Evolutionary conservation across 2,329 filamentous ascomycete genomes (phyloP), one percentile per base, ranked within the genome.

Genomic region (Xylariaceae sp.): DNA sequence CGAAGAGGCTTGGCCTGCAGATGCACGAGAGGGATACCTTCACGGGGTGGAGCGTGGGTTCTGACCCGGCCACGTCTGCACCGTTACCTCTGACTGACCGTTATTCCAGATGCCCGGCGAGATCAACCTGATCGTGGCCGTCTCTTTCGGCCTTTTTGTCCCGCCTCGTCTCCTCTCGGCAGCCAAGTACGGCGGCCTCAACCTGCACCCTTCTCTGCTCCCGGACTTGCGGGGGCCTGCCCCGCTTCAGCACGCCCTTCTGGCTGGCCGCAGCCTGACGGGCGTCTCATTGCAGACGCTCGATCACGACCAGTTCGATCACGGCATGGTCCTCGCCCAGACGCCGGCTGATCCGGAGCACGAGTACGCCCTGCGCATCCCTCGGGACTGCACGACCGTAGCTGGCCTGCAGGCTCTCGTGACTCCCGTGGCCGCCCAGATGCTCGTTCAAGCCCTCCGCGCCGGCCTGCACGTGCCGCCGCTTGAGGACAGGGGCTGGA

Each of bases 141-240:
- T 97, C 4, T 97, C 92, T 0, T 98, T 97, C 63, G 92, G 92
- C 3, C 74, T 95, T 6, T 83, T 96, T 45, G 81, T 98, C 1
- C 92, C 92, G 1, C 72, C 74, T 1, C 74, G 87, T 4, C 78
- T 97, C 12, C 69, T 98, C 15, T 67, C 67, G 15, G 66, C 66
- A 1, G 77, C 85, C 16, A 77, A 75, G 52, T 95, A 94, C 63
- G 89, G 89, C 30, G 92, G 92, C 0, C 66, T 98, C 3, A 98
- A 98, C 61, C 74, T 98, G 2, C 92, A 98, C 56, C 92, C 92
- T 1, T 97, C 90, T 1, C 65, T 96, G 18, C 74, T 98, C 11
- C 90, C 89, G 3, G 83, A 92, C 58, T 78, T 95, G 43, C 81
- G 84, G 41, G 92, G 92, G 2, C 77, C 92, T 9, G 87, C 92